Conservation (phyloP, 129 eudicot genomes). For the Escallonia rubra region DNA sequence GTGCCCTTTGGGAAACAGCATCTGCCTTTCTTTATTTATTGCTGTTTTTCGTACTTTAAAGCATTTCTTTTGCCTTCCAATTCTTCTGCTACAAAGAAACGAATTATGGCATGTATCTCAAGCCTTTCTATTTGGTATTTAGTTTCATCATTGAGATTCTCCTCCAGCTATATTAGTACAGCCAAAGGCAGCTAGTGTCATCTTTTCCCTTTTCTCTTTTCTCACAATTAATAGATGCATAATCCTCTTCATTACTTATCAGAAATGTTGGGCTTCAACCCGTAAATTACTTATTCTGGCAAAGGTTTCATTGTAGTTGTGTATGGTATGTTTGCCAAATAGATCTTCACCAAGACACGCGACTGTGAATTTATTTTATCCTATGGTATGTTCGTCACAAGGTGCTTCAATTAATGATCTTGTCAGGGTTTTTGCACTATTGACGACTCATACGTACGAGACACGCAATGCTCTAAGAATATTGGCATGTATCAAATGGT, state of each 20-base stretch:
- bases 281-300: too few relatives aligned
- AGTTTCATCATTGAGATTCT: conserved; percentile 17
- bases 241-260: neutral
- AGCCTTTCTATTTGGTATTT: conserved; percentile 9
- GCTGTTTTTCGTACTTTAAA: neutral
- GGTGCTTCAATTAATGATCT: too few relatives aligned
- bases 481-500: too few relatives aligned
- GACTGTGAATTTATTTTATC: too few relatives aligned
- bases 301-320: too few relatives aligned
- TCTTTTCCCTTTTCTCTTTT: conserved; percentile 11
- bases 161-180: conserved; percentile 6
- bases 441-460: too few relatives aligned
- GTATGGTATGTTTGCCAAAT: too few relatives aligned
- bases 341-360: too few relatives aligned
- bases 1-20: conserved; percentile 15
- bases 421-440: too few relatives aligned
- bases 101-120: neutral
- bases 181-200: conserved; percentile 13
- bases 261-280: neutral
- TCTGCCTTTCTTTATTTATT: conserved; percentile 9
- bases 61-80: neutral
- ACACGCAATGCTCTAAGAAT: too few relatives aligned
- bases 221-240: conserved; percentile 4
- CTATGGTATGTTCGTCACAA: too few relatives aligned
- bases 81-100: neutral